phyloP scores from a whole-genome alignment of 2,329 filamentous ascomycete species.

The Pseudogymnoascus sp. region DNA sequence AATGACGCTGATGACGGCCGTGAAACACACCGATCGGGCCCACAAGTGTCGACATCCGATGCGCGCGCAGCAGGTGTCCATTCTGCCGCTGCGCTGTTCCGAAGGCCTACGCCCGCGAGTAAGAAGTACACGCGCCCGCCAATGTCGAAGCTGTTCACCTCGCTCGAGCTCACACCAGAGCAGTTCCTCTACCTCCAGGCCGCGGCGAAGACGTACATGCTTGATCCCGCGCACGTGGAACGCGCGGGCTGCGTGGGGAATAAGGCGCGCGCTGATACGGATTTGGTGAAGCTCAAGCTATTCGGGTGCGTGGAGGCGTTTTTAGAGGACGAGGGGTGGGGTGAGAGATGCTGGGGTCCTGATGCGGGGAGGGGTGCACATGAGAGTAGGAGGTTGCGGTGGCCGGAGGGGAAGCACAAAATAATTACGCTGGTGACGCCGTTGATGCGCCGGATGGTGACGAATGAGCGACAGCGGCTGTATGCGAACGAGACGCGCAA shows the following conservation, averaged over 20 bases:
- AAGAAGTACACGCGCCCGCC: conserved; percentile 25
- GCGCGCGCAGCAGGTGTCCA: conserved; percentile 23
- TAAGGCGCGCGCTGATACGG: conserved; percentile 19
- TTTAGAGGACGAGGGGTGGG: conserved; percentile 26
- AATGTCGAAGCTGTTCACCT: conserved; percentile 24
- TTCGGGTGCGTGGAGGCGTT: conserved; percentile 23
- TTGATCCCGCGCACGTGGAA: conserved; percentile 24
- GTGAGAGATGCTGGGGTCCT: conserved; percentile 21
- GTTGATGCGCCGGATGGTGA: conserved; percentile 27
- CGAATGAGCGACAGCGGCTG: conserved; percentile 27
- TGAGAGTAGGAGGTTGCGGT: conserved; percentile 20
- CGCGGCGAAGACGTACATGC: conserved; percentile 27
- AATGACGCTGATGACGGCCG: conserved; percentile 16
- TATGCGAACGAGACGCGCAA: conserved; percentile 23
- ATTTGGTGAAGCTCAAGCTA: conserved; percentile 24
- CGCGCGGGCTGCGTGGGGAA: conserved; percentile 22
- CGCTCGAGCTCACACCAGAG: conserved; percentile 22
- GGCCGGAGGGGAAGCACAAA: conserved; percentile 23
- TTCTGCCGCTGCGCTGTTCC: conserved; percentile 24
- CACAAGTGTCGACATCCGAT: conserved; percentile 14
- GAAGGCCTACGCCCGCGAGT: conserved; percentile 20
- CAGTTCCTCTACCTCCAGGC: conserved; percentile 25
- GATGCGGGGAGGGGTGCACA: conserved; percentile 13
- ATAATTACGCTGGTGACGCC: conserved; percentile 23
- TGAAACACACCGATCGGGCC: conserved; percentile 9